Evolutionary conservation across 208 protist genomes (phyloP), one percentile per base, ranked within the genome.

Genomic region (Leishmania tropica): DNA sequence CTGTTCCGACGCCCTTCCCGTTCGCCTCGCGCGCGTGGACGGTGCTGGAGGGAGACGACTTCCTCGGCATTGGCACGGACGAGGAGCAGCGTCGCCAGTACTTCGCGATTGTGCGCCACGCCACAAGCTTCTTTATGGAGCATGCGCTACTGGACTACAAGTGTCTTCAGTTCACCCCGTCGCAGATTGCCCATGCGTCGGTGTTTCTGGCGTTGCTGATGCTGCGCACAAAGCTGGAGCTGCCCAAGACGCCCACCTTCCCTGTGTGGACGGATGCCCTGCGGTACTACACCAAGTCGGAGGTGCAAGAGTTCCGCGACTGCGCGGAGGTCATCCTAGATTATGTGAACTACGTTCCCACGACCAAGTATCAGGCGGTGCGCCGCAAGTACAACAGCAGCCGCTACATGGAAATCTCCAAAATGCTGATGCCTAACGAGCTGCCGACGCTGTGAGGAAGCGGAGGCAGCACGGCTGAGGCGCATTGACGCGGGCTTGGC

Each of bases 91-190:
- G 87, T n/a, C 68, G 68, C 0, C 80, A 86, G 58, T 70, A 87
- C 76, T 85, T 85, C 58, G 79, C 85, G 17, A 75, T 90, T 13
- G 83, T 96, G 45, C 87, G 87, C 40, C 86, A 96, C 79, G 89
- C 93, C 28, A 90, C 92, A n/a, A 84, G 88, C 83, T 98, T 98
- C 84, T 96, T 97, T 84, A 80, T 96, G 75, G 95, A 98, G 76
- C 93, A 96, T 81, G 89, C 91, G 15, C 77, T 96, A 75, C 88
- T 97, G 35, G 93, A 98, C 79, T 96, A 96, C 92, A 93, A 97
- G 79, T 92, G 96, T 70, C 86, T 99, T 42, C 90, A 98, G 81
- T 99, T 97, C 83, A 89, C 90, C 1, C 98, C 98, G 42, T 99
- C 98, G 45, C 89, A 98, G 84, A 92, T 99, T 40, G 97, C 95